phyloP scores from a whole-genome alignment of 2,329 filamentous ascomycete species.

The Myriosclerotinia scirpicola region DNA sequence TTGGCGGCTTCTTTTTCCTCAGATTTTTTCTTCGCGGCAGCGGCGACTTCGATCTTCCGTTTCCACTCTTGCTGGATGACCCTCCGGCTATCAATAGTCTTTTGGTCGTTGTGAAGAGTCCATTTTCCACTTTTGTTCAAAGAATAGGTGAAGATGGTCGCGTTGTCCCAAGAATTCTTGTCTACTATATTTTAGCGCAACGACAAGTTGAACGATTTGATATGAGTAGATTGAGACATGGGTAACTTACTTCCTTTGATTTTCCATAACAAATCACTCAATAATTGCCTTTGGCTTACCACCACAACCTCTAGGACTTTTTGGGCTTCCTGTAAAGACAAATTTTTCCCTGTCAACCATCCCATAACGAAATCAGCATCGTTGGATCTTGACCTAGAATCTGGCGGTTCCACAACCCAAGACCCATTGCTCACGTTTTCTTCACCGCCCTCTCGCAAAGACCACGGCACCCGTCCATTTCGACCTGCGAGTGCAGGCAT shows the following conservation, averaged over 20 bases:
- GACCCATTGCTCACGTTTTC: background rate
- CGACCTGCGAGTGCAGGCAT: conserved; percentile 10
- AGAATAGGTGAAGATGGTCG: conserved; percentile 1
- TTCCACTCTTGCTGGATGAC: background rate
- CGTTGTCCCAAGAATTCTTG: background rate
- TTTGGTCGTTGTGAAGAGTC: background rate
- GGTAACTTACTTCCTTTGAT: background rate
- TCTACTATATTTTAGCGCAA: background rate
- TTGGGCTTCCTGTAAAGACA: conserved; percentile 6
- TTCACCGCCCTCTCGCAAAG: background rate
- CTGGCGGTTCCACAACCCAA: background rate
- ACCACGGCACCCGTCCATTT: background rate
- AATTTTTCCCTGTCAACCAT: conserved; percentile 1
- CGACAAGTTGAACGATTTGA: too few species aligned
- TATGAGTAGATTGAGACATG: background rate
- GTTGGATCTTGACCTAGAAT: background rate
- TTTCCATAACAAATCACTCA: background rate
- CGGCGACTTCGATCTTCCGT: background rate
- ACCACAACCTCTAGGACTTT: conserved; percentile 13
- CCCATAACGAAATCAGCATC: conserved; percentile 8
- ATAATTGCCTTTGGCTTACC: background rate
- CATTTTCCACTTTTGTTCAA: background rate
- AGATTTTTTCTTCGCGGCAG: background rate
- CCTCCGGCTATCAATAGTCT: background rate
- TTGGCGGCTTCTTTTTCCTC: background rate